Percentiles rank a stretch among this genome's conserved stretches.
These are phyloP conservation scores for Mikania micrantha DNA, from an alignment of 129 eudicot genomes.

Conservation along the genomic window DNA sequence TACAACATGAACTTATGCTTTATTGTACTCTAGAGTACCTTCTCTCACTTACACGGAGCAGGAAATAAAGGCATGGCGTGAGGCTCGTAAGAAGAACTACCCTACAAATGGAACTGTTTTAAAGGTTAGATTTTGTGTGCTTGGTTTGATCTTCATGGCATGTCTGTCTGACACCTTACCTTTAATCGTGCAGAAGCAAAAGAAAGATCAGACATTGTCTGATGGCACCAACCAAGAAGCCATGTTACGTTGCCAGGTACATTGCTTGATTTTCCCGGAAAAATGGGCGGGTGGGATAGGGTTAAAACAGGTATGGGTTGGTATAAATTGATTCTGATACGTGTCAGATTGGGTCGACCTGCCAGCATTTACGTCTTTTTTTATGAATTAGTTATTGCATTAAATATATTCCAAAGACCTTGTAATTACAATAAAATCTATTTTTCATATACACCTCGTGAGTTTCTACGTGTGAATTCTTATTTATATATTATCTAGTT, in stretches of 20 bases:
- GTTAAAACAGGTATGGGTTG: neutral
- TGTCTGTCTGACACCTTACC: neutral
- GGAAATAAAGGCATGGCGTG: constrained; percentile 85
- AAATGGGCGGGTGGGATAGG: neutral
- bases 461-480: no score
- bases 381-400: neutral
- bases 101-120: constrained; percentile 47
- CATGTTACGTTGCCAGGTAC: constrained; percentile 73
- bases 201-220: constrained; percentile 31
- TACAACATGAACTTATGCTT: constrained; percentile 1
- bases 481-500: no score
- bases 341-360: neutral
- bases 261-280: neutral
- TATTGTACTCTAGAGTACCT: constrained; percentile 29
- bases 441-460: neutral
- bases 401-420: neutral
- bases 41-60: constrained; percentile 49
- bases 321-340: neutral
- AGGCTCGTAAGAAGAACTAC: constrained; percentile 65
- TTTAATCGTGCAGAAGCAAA: constrained; percentile 41
- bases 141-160: neutral
- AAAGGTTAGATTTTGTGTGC: constrained; percentile 41
- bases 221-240: constrained; percentile 46
- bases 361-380: neutral
- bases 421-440: neutral